Conservation (phyloP, 202 grass and related monocot genomes). For the Setaria italica region DNA sequence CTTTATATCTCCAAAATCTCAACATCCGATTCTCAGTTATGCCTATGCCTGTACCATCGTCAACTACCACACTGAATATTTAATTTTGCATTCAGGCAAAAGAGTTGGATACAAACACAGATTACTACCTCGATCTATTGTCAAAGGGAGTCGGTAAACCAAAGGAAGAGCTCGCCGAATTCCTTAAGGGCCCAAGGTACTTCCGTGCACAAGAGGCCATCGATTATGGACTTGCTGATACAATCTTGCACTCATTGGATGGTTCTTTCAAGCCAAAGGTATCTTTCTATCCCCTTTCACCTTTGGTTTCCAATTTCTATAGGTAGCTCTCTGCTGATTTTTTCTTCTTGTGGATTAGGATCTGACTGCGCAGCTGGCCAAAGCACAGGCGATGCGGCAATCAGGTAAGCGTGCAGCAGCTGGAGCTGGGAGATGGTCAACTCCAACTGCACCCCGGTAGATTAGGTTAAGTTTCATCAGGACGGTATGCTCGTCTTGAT, state of each 20-base stretch:
- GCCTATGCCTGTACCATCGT: not conserved
- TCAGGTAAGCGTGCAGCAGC: slow-evolving; percentile 49
- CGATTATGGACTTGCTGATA: slow-evolving; percentile 86
- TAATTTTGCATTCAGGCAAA: slow-evolving; percentile 63
- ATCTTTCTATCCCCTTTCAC: not conserved
- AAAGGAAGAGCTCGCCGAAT: slow-evolving; percentile 81
- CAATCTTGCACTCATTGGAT: slow-evolving; percentile 65
- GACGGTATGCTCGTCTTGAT: not conserved
- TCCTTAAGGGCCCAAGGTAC: slow-evolving; percentile 67
- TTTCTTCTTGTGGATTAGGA: slow-evolving; percentile 42
- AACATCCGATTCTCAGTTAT: not conserved
- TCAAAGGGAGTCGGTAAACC: slow-evolving; percentile 74
- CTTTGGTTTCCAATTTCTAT: not conserved
- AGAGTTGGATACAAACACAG: slow-evolving; percentile 82
- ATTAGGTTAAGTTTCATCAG: not conserved
- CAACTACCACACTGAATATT: slow-evolving; percentile 9
- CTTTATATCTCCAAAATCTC: slow-evolving; percentile 9
- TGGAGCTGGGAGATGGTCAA: slow-evolving; percentile 60
- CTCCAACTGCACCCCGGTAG: slow-evolving; percentile 43
- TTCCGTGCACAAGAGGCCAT: slow-evolving; percentile 82
- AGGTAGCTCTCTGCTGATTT: not conserved
- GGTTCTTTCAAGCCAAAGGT: slow-evolving; percentile 69
- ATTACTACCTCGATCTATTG: slow-evolving; percentile 70
- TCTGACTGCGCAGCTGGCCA: slow-evolving; percentile 46
- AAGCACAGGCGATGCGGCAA: slow-evolving; percentile 54